Evolutionary conservation across 805 yeast species (phyloP).

Genomic region (Cyberlindnera euphorbiae): DNA sequence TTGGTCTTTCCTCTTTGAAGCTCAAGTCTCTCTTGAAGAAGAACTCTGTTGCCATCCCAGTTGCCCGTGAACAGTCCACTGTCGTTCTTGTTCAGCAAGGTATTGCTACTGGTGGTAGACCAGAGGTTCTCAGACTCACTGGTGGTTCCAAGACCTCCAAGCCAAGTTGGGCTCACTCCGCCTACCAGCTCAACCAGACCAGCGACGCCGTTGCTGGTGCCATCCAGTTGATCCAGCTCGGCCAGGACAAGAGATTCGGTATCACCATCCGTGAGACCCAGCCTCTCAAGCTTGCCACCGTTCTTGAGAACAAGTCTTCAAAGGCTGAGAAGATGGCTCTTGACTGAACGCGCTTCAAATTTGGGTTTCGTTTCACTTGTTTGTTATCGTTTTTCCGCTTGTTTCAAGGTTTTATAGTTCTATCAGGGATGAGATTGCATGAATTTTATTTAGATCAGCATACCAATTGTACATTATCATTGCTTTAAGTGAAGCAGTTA

Average conservation of each 20-base stretch:
- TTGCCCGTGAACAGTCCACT: conserved; percentile 78
- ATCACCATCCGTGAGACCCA: conserved; percentile 58
- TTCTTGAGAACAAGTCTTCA: conserved; percentile 5
- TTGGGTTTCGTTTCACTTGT: too few relatives aligned
- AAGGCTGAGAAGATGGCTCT: conserved; percentile 15
- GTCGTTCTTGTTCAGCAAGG: conserved; percentile 51
- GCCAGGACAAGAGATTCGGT: conserved; percentile 69
- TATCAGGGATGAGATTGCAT: too few relatives aligned
- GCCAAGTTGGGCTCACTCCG: conserved; percentile 88
- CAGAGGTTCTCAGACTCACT: conserved; percentile 69
- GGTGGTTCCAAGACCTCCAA: conserved; percentile 68
- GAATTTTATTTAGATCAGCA: too few relatives aligned
- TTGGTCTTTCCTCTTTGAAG: conserved; percentile 67
- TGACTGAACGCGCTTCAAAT: too few relatives aligned
- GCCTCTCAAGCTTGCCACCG: conserved; percentile 38
- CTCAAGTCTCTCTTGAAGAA: conserved; percentile 56
- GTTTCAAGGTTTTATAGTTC: too few relatives aligned
- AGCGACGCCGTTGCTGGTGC: conserved; percentile 40
- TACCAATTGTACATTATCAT: too few relatives aligned
- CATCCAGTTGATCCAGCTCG: conserved; percentile 50
- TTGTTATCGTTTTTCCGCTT: too few relatives aligned
- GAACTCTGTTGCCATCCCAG: conserved; percentile 46
- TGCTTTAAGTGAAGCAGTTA: too few relatives aligned
- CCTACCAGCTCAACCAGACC: conserved; percentile 53
- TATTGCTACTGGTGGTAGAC: conserved; percentile 34